Evolutionary conservation across 257 asterid species (phyloP).

Genomic region (Lithospermum erythrorhizon): DNA sequence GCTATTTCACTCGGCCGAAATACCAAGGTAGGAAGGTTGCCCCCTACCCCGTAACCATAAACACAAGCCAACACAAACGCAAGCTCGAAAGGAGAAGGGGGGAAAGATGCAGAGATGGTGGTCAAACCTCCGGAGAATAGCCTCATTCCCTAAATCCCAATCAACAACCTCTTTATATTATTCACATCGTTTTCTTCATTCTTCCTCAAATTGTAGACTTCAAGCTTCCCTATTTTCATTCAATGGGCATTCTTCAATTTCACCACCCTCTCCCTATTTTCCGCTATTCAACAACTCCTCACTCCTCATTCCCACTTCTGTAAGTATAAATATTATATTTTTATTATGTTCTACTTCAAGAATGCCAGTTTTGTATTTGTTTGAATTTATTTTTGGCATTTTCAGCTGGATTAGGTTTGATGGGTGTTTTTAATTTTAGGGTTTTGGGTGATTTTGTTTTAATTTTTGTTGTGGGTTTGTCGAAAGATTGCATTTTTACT

Average conservation of each 20-base stretch:
- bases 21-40: too few relatives aligned
- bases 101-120: conserved; percentile 44
- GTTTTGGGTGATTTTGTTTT: too few relatives aligned
- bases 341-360: background rate
- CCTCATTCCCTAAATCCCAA: conserved; percentile 23
- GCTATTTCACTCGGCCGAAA: too few relatives aligned
- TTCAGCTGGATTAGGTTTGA: background rate
- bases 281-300: conserved; percentile 11
- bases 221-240: conserved; percentile 15
- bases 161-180: conserved; percentile 9
- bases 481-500: too few relatives aligned
- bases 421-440: background rate
- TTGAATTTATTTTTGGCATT: background rate
- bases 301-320: conserved; percentile 20
- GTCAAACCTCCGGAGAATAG: conserved; percentile 38
- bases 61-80: too few relatives aligned
- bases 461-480: too few relatives aligned
- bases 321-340: conserved; percentile 17
- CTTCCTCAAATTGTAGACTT: conserved; percentile 22
- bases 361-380: too few relatives aligned
- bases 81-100: too few relatives aligned
- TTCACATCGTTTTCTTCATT: conserved; percentile 30
- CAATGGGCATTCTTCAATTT: conserved; percentile 20
- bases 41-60: too few relatives aligned
- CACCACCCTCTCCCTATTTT: conserved; percentile 9